Base-by-base conservation (phyloP, 371 early-diverging fungal genomes). In the Mortierella sp. region DNA sequence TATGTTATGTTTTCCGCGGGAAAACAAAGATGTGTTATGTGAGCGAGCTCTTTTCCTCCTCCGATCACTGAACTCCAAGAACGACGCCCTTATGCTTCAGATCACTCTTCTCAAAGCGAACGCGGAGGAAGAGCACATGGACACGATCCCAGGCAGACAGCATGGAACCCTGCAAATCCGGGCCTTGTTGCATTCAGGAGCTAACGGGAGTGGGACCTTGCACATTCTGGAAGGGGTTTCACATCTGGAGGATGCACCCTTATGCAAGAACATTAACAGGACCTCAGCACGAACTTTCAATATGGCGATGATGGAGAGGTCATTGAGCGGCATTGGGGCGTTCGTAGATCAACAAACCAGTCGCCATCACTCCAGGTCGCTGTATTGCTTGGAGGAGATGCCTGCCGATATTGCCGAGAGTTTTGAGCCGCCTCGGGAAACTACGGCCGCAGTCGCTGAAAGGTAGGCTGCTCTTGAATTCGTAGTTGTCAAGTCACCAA, bases 221-320 rank as follows among this genome's bases (percentile, higher is more conserved):
- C 74, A 79, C 28, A 13, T 81, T 1, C 50, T 81, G 24, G 74
- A 77, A 16, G 73, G 58, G 11, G 48, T 47, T 9, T 14, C 52
- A 19, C 63, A 72, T 38, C 55, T 45, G 31, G 21, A 19, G 14
- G 28, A 47, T 21, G 24, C 4, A 7, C 31, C 50, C 28, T 4
- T 8, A 16, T 26, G 28, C 34, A 48, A 57, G 52, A 11, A 19
- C 21, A 6, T 21, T 44, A 70, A 65, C 42, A 68, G 24, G 24
- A 24, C 24, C 21, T 68, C 68, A 10, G 55, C 50, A 10, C 52
- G 75, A 19, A 44, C 79, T 21, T 84, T 84, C 65, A 75, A 70
- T n/a, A 73, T 77, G 79, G 71, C 79, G 4, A 84, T 84, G 85
- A 68, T 81, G 79, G 85, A 84, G 45, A 78, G 76, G 28, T 65